Evolutionary conservation across 768 basidiomycete species (phyloP), one percentile per base, ranked within the genome.

Genomic region (Sporobolomyces phaffii): DNA sequence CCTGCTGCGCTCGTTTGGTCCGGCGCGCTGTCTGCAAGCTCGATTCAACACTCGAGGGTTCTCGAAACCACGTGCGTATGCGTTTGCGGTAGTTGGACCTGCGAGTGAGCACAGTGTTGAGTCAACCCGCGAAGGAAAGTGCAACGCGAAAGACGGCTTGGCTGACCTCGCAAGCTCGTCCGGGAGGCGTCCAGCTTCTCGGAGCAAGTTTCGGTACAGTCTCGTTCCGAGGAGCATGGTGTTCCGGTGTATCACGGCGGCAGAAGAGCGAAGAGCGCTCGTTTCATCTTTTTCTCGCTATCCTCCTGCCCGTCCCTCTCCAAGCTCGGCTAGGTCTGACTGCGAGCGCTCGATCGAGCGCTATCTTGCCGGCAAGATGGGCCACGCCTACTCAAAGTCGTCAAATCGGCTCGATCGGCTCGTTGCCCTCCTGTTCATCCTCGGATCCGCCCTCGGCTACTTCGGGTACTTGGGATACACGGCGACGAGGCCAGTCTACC

Each of bases 401-500:
- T n/a, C n/a, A n/a, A n/a, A n/a, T 17, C 50, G 44, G 1, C 48
- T 69, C 28, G 54, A 48, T n/a, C 56, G 50, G 18, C 24, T 45
- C 51, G 50, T 51, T 17, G 3, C 43, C 36, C 15, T 29, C 24
- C 18, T 65, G 1, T 10, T 22, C 28, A 13, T 43, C 15, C 20
- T 73, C 44, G 3, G 67, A 4, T 33, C 51, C 38, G 3, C 62
- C 14, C n/a, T 70, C 29, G 45, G 73, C 43, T 43, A 56, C 22
- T 2, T 70, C 24, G 57, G 65, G n/a, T 66, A 65, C 61, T 56
- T 38, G 10, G 61, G 62, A 24, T 76, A 74, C 56, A 15, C 15
- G 10, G 9, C 44, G 0, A 62, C 72, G 26, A 71, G 70, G 44
- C 60, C 60, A 0, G 13, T 33, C 11, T 76, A 75, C 45, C 75